phyloP scores from a whole-genome alignment of 768 basidiomycete genomes.

The Mycena galericulata region DNA sequence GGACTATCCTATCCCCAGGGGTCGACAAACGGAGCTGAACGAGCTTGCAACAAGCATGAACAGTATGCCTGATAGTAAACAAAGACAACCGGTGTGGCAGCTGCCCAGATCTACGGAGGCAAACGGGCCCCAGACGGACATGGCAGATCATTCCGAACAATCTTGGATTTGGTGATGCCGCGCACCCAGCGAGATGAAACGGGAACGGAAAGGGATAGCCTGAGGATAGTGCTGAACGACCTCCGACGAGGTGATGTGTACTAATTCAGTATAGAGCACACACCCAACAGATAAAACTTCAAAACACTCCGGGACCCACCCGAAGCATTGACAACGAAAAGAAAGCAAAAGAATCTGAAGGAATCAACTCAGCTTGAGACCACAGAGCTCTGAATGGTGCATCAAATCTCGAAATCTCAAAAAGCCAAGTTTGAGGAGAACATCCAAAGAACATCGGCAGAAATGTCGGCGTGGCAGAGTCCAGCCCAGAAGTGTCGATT shows the following conservation, averaged over 20 bases:
- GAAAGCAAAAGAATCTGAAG: not conserved
- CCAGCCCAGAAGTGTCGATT: too few relatives aligned
- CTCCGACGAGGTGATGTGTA: not conserved
- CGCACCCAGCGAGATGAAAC: not conserved
- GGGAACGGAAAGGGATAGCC: not conserved
- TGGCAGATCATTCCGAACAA: slow-evolving; percentile 16
- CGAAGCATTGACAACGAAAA: not conserved
- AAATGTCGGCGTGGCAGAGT: too few relatives aligned
- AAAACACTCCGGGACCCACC: slow-evolving; percentile 8
- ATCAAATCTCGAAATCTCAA: not conserved
- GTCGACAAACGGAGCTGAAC: not conserved
- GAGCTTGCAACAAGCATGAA: not conserved
- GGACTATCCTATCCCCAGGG: slow-evolving; percentile 8
- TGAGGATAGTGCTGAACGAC: slow-evolving; percentile 1
- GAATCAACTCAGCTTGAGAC: slow-evolving; percentile 15
- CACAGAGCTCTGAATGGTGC: not conserved
- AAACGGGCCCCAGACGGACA: not conserved
- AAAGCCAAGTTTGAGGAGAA: not conserved
- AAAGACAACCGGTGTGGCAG: not conserved
- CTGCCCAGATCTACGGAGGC: not conserved
- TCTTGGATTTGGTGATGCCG: not conserved
- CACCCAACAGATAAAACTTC: not conserved
- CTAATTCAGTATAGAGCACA: slow-evolving; percentile 1
- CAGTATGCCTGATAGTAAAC: not conserved
- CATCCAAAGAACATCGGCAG: not conserved